A percentile compares a stretch with the other conserved stretches of the same genome.
Conservation (phyloP, 352 stramenopile species). For the Globisporangium middletonii region DNA sequence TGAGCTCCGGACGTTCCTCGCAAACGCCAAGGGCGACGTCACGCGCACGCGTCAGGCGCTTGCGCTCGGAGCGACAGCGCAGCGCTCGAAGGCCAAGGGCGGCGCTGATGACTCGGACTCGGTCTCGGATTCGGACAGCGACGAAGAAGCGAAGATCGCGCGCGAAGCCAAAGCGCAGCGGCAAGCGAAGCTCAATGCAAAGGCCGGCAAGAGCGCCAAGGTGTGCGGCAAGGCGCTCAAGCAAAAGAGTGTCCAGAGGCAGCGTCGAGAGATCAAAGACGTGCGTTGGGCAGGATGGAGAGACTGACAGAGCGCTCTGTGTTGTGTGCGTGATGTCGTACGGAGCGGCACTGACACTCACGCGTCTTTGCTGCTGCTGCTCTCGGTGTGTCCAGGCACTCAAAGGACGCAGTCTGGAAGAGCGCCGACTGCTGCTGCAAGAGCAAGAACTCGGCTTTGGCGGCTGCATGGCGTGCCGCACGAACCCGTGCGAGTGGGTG, state of each 20-base stretch:
- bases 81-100: background rate
- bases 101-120: conserved; percentile 15
- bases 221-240: conserved; percentile 47
- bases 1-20: conserved; percentile 46
- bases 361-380: background rate
- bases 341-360: background rate
- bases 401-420: conserved; percentile 50
- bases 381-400: conserved; percentile 21
- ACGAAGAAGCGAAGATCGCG: conserved; percentile 64
- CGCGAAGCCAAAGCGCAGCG: conserved; percentile 34
- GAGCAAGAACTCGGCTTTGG: conserved; percentile 63
- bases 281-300: conserved; percentile 17
- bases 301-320: no score
- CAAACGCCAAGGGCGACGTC: conserved; percentile 9
- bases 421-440: conserved; percentile 51
- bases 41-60: conserved; percentile 9
- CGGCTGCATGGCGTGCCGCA: conserved; percentile 79
- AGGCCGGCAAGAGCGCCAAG: conserved; percentile 27
- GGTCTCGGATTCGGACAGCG: conserved; percentile 61
- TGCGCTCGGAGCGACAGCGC: background rate
- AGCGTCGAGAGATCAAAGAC: conserved; percentile 74
- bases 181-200: conserved; percentile 23
- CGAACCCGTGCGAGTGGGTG: conserved; percentile 62
- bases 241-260: conserved; percentile 58
- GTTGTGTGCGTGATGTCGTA: background rate